phyloP scores from a whole-genome alignment of 768 basidiomycete genomes.

The Mycena rosella region DNA sequence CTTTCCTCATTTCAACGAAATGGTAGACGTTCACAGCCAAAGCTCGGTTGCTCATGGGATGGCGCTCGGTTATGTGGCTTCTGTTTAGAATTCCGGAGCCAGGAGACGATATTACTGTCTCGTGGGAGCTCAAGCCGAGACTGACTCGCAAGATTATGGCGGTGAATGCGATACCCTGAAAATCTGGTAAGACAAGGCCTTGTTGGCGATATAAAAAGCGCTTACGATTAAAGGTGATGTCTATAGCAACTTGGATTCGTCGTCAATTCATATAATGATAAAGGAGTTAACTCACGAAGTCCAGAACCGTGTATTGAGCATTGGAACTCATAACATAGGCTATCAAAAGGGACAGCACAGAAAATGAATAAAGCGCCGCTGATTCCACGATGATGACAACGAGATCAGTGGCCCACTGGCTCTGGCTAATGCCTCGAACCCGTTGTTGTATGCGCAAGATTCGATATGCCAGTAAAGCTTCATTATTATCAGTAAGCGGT shows the following conservation, averaged over 20 bases:
- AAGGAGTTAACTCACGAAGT: not conserved
- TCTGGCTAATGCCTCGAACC: not conserved
- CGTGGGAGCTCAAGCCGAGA: not conserved
- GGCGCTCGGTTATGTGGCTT: not conserved
- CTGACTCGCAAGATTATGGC: not conserved
- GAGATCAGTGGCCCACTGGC: not conserved
- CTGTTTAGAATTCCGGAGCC: not conserved
- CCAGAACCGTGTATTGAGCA: not conserved
- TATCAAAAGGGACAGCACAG: not conserved
- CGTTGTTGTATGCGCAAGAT: not conserved
- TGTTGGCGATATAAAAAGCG: not conserved
- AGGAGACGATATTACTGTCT: not conserved
- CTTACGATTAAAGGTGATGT: not conserved
- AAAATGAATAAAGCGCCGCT: not conserved
- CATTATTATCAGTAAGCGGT: not conserved
- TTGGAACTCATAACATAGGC: not conserved
- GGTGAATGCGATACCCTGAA: not conserved
- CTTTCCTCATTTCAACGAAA: not conserved
- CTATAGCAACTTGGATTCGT: not conserved
- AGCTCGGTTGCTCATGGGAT: not conserved
- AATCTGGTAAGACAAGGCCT: not conserved
- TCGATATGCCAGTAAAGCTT: not conserved
- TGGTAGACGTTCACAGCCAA: not conserved
- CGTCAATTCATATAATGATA: not conserved
- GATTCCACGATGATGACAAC: not conserved